A percentile compares a stretch with the other conserved stretches of the same genome.
Conservation (phyloP, 2,329 filamentous ascomycete genomes). For the Dissoconium aciculare region DNA sequence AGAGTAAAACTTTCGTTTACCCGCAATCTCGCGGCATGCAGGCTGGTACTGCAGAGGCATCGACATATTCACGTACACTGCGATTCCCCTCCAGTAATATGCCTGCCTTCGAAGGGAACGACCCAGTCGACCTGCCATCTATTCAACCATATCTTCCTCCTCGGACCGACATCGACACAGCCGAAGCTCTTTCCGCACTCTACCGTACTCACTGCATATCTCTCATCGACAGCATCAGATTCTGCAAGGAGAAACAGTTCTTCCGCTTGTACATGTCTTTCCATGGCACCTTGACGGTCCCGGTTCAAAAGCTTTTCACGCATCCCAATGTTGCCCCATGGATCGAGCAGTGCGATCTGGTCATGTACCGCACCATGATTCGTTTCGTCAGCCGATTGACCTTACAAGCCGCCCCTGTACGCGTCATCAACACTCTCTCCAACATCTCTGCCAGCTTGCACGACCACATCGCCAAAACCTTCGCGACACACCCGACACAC, state of each 20-base stretch:
- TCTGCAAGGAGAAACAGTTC: constrained; percentile 92
- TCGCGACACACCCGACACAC: constrained; percentile 70
- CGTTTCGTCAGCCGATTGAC: constrained; percentile 78
- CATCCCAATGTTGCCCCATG: constrained; percentile 70
- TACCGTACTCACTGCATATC: constrained; percentile 94
- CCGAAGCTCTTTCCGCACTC: constrained; percentile 68
- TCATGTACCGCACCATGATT: constrained; percentile 95
- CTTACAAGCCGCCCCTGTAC: constrained; percentile 77
- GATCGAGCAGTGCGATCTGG: constrained; percentile 91
- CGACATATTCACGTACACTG: constrained; percentile 47
- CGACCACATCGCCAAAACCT: constrained; percentile 66
- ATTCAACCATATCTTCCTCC: constrained; percentile 68
- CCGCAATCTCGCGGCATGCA: constrained; percentile 30
- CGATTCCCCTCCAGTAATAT: constrained; percentile 47
- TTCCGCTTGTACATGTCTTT: constrained; percentile 91
- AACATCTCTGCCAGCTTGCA: constrained; percentile 75
- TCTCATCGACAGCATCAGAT: constrained; percentile 85
- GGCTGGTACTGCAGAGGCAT: constrained; percentile 27
- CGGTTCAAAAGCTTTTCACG: constrained; percentile 81
- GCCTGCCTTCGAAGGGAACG: constrained; percentile 45
- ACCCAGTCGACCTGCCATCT: constrained; percentile 65
- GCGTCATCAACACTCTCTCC: constrained; percentile 71
- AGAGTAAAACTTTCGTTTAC: constrained; percentile 32
- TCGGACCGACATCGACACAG: constrained; percentile 74
- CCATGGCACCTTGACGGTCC: constrained; percentile 89